These are phyloP conservation scores for Colletotrichum orchidophilum DNA, from an alignment of 2,329 filamentous ascomycete species.

Conservation along the genomic window DNA sequence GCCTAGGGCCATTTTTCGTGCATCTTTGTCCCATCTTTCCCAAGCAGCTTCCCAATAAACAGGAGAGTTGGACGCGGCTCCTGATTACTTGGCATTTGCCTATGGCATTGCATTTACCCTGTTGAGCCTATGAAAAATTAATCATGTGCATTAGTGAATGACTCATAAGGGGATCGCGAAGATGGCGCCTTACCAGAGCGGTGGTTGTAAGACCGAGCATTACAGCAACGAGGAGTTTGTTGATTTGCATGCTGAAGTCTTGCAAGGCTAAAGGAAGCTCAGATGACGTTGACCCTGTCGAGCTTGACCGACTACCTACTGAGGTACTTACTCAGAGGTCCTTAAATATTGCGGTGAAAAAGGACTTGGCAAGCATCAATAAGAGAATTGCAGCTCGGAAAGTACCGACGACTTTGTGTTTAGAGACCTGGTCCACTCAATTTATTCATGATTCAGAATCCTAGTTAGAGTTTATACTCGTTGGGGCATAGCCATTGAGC, in stretches of 20 bases:
- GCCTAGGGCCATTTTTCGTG: slow-evolving; percentile 3
- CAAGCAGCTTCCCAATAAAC: slow-evolving; percentile 2
- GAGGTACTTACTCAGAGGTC: too few relatives aligned
- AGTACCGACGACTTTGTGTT: neutral
- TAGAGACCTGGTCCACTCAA: neutral
- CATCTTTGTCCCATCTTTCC: slow-evolving; percentile 8
- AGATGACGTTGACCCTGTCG: neutral
- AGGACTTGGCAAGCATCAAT: neutral
- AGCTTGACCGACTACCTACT: too few relatives aligned
- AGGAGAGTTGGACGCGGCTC: slow-evolving; percentile 8
- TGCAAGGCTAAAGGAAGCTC: neutral
- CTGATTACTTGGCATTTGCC: slow-evolving; percentile 6
- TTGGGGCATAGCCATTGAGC: neutral
- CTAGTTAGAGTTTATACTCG: neutral
- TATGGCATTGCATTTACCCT: slow-evolving; percentile 15
- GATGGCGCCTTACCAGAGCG: neutral
- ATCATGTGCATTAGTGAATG: neutral
- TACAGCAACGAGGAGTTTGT: neutral
- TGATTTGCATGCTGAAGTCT: neutral
- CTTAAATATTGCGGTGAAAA: too few relatives aligned
- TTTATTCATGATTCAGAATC: neutral
- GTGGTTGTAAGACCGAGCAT: neutral
- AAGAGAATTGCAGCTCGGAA: neutral
- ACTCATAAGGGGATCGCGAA: neutral
- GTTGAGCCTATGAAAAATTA: neutral